These are phyloP conservation scores for Irpex sp. DNA, from an alignment of 1,284 basidiomycete species.

Conservation along the genomic window DNA sequence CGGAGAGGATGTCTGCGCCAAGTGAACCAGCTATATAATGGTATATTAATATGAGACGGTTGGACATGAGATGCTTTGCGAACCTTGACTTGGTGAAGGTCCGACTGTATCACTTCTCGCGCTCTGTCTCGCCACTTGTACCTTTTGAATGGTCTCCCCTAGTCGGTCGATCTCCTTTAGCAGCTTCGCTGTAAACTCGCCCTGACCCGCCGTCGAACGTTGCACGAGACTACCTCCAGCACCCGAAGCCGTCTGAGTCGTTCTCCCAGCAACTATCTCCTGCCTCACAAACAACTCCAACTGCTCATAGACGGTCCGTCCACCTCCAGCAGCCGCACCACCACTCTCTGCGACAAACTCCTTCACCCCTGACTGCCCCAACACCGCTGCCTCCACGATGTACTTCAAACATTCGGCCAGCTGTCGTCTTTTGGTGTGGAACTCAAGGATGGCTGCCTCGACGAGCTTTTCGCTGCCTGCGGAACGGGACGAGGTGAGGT, in stretches of 20 bases:
- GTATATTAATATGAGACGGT: background rate
- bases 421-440: slow-evolving; percentile 62
- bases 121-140: slow-evolving; percentile 53
- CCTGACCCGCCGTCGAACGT: slow-evolving; percentile 20
- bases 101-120: slow-evolving; percentile 59
- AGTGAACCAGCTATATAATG: slow-evolving; percentile 31
- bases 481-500: slow-evolving; percentile 34
- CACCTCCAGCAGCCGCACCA: background rate
- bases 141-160: slow-evolving; percentile 47
- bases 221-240: slow-evolving; percentile 28
- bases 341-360: slow-evolving; percentile 23
- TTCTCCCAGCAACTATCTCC: slow-evolving; percentile 34
- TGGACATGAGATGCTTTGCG: slow-evolving; percentile 3
- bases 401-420: slow-evolving; percentile 62
- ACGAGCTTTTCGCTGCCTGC: slow-evolving; percentile 39
- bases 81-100: slow-evolving; percentile 48
- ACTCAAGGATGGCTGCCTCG: slow-evolving; percentile 62
- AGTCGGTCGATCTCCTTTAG: slow-evolving; percentile 62
- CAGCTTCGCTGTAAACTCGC: slow-evolving; percentile 50
- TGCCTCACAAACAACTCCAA: slow-evolving; percentile 50
- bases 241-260: background rate
- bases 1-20: slow-evolving; percentile 60
- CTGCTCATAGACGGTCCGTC: slow-evolving; percentile 39
- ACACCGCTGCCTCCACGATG: slow-evolving; percentile 43
- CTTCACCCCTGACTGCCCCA: slow-evolving; percentile 29